These are phyloP conservation scores for Thelonectria blattea DNA, from an alignment of 2,329 filamentous ascomycete genomes.

Conservation along the genomic window DNA sequence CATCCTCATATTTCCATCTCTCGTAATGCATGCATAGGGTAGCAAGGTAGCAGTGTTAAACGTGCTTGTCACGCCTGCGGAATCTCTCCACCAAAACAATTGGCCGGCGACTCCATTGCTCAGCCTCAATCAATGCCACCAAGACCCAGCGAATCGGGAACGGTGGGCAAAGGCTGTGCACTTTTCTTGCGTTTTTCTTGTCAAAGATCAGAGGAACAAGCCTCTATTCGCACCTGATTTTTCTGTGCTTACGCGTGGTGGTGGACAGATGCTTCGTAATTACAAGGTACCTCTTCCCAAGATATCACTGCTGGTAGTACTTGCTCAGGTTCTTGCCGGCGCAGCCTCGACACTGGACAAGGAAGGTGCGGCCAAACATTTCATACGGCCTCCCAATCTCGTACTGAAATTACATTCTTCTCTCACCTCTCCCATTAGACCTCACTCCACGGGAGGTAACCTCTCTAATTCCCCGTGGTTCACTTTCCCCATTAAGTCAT, in stretches of 20 bases:
- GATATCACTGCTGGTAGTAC: neutral
- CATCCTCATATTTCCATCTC: too few species aligned
- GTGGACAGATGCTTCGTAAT: neutral
- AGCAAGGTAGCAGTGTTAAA: too few species aligned
- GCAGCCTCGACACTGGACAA: neutral
- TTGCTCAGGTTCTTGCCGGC: neutral
- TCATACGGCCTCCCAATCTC: neutral
- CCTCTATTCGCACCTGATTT: neutral
- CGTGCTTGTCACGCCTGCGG: too few species aligned
- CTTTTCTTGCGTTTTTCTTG: neutral
- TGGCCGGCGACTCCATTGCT: neutral
- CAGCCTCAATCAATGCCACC: constrained; percentile 7
- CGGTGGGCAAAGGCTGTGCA: constrained; percentile 6
- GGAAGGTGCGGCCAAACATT: neutral
- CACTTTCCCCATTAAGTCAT: neutral
- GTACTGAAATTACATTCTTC: neutral
- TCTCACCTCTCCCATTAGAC: neutral
- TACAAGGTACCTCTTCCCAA: neutral
- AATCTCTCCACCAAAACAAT: neutral
- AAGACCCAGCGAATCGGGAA: neutral
- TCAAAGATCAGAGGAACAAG: neutral
- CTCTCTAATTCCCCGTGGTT: neutral
- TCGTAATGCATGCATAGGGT: too few species aligned
- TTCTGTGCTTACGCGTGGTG: neutral
- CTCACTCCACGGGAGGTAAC: neutral